A percentile compares a stretch with the other conserved stretches of the same genome.
Conservation (phyloP, 345 rosid species). For the Hirschfeldia incana region DNA sequence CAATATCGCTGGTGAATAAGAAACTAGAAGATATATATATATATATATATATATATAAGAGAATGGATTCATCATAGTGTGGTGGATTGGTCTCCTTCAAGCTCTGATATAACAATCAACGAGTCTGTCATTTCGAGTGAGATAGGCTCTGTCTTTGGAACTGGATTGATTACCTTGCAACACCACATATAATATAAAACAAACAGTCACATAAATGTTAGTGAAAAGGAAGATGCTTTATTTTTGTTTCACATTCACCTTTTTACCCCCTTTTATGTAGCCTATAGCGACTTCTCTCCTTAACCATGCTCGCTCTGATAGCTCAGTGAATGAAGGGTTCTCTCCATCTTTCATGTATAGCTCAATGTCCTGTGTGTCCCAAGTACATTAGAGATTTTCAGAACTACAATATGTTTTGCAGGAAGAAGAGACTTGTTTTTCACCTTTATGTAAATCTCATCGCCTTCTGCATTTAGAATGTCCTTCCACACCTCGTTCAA, state of each 20-base stretch:
- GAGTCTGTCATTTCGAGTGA: conserved; percentile 58
- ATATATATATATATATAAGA: neutral
- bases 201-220: neutral
- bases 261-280: conserved; percentile 66
- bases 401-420: neutral
- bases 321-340: conserved; percentile 76
- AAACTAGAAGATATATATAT: conserved; percentile 6
- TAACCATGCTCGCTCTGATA: conserved; percentile 73
- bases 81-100: conserved; percentile 61
- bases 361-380: conserved; percentile 56
- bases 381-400: neutral
- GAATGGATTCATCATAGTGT: conserved; percentile 1
- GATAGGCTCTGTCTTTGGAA: conserved; percentile 63
- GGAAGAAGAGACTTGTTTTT: neutral
- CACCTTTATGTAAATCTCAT: conserved; percentile 94
- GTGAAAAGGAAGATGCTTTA: neutral
- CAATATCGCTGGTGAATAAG: conserved; percentile 15
- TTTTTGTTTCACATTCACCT: conserved; percentile 43
- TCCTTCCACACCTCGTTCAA: conserved; percentile 95
- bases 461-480: conserved; percentile 89
- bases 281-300: conserved; percentile 91
- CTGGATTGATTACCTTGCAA: conserved; percentile 80
- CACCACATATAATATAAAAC: neutral
- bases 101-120: conserved; percentile 88
- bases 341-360: conserved; percentile 87